Percentiles rank a stretch among this genome's conserved stretches.
phyloP scores from a whole-genome alignment of 2,329 filamentous ascomycete species.

The Claviceps capensis region DNA sequence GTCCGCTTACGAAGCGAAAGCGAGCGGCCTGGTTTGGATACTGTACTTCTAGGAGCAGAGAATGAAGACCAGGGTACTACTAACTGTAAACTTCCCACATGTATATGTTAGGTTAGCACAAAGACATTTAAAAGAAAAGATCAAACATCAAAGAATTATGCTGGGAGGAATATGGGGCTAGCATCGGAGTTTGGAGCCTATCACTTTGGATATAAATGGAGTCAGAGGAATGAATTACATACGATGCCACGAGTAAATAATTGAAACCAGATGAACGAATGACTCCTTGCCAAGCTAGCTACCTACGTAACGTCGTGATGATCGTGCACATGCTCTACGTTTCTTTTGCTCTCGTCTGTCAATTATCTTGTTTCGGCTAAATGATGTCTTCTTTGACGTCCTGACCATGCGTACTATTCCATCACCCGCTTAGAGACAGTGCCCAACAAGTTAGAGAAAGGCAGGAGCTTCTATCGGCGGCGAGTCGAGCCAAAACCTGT shows the following conservation, averaged over 20 bases:
- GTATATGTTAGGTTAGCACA: slow-evolving; percentile 10
- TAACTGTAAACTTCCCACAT: slow-evolving; percentile 8
- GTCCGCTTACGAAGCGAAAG: not conserved
- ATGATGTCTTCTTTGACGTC: too few relatives aligned
- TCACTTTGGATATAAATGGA: slow-evolving; percentile 6
- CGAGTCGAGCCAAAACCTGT: slow-evolving; percentile 62
- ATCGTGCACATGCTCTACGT: not conserved
- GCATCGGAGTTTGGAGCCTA: slow-evolving; percentile 7
- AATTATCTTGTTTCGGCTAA: too few relatives aligned
- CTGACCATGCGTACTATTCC: too few relatives aligned
- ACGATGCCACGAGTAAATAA: not conserved
- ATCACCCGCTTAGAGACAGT: too few relatives aligned
- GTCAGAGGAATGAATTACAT: not conserved
- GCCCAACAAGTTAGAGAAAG: too few relatives aligned
- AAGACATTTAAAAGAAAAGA: not conserved
- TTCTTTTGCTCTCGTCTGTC: not conserved
- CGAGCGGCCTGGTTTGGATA: slow-evolving; percentile 11
- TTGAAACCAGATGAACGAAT: too few relatives aligned
- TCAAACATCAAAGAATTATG: not conserved
- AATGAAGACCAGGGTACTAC: slow-evolving; percentile 1
- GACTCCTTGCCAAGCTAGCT: not conserved
- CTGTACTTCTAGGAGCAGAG: slow-evolving; percentile 13
- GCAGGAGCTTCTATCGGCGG: slow-evolving; percentile 28
- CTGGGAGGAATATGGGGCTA: slow-evolving; percentile 1
- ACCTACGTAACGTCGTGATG: not conserved